These are phyloP conservation scores for Alloteropsis semialata DNA, from an alignment of 176 grass and related monocot genomes.

Conservation along the genomic window DNA sequence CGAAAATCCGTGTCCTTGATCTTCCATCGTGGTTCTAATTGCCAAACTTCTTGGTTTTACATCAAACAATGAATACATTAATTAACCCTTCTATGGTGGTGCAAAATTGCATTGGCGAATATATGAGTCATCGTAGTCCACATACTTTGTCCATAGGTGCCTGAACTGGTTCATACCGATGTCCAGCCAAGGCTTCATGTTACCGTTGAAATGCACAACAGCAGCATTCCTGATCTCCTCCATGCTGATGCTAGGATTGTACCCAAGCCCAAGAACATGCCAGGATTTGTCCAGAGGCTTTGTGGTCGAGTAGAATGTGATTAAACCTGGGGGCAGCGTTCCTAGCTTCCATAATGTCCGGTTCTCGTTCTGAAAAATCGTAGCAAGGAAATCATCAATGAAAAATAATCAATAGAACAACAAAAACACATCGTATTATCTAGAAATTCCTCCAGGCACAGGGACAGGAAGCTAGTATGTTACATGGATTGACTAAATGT, in stretches of 20 bases:
- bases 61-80: background rate
- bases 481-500: background rate
- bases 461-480: background rate
- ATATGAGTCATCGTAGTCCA: conserved; percentile 72
- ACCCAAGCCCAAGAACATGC: conserved; percentile 97
- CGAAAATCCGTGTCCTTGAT: too few species aligned
- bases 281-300: conserved; percentile 94
- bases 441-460: background rate
- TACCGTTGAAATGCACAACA: conserved; percentile 98
- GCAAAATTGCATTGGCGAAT: conserved; percentile 92
- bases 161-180: conserved; percentile 97
- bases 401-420: background rate
- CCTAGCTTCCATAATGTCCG: conserved; percentile 91
- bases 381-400: conserved; percentile 2
- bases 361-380: conserved; percentile 79
- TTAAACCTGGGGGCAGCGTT: conserved; percentile 85
- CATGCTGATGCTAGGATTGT: conserved; percentile 97
- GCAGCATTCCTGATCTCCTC: conserved; percentile 96
- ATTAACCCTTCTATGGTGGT: conserved; percentile 32
- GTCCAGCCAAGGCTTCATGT: conserved; percentile 99
- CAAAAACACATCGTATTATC: background rate
- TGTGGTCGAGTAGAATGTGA: conserved; percentile 98
- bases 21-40: too few species aligned
- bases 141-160: conserved; percentile 82
- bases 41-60: background rate